These are phyloP conservation scores for Nissolia schottii DNA, from an alignment of 306 rosid genomes.

Conservation along the genomic window DNA sequence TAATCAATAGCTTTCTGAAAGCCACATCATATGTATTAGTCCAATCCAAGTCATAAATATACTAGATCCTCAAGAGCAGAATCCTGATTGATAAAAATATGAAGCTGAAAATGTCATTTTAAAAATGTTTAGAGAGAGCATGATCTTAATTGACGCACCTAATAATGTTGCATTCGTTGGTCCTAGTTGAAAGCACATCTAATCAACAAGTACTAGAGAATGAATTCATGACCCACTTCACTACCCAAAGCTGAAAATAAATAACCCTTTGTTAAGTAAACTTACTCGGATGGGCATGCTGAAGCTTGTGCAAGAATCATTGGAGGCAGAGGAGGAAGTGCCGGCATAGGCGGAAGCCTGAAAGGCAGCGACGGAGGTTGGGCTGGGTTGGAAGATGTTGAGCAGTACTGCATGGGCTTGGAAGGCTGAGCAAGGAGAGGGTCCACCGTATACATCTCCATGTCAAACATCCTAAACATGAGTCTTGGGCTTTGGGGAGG, in stretches of 20 bases:
- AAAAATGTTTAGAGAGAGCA: too few species aligned
- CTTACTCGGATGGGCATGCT: conserved; percentile 74
- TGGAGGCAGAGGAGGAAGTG: conserved; percentile 39
- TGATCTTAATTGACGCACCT: too few species aligned
- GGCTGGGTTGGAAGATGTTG: conserved; percentile 48
- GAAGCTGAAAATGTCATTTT: too few species aligned
- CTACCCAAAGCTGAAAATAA: not conserved
- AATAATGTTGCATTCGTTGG: not conserved
- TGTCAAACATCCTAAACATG: conserved; percentile 66
- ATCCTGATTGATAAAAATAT: too few species aligned
- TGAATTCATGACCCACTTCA: not conserved
- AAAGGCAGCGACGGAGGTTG: conserved; percentile 38
- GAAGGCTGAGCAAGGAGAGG: conserved; percentile 79
- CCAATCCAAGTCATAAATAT: not conserved
- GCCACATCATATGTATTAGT: not conserved
- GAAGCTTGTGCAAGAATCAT: conserved; percentile 56
- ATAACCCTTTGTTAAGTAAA: not conserved
- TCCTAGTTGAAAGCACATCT: not conserved
- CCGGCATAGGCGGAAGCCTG: conserved; percentile 41
- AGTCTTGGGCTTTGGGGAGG: conserved; percentile 65
- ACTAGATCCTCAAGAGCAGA: not conserved
- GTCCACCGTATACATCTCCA: conserved; percentile 69
- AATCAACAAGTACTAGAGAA: not conserved
- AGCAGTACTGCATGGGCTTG: conserved; percentile 68
- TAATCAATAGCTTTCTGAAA: not conserved